A percentile compares a stretch with the other conserved stretches of the same genome.
Evolutionary conservation across 108 stramenopile species (phyloP).

Genomic region (Cylindrotheca closterium): DNA sequence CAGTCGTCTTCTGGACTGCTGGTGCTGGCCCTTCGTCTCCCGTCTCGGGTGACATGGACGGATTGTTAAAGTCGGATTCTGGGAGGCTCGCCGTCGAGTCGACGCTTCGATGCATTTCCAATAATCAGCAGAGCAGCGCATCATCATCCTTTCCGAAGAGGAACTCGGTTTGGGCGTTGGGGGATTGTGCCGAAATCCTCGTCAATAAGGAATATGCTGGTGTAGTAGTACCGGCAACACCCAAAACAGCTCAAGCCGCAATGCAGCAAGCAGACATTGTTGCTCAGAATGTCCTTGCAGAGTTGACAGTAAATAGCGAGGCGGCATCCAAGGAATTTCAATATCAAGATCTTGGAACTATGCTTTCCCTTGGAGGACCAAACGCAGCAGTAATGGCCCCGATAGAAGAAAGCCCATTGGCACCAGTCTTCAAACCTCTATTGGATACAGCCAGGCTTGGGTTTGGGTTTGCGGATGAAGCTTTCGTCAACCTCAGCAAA

Average conservation of each 20-base stretch:
- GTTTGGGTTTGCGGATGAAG: constrained; percentile 16
- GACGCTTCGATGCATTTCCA: constrained; percentile 18
- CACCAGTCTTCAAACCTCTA: constrained; percentile 17
- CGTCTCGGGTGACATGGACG: constrained; percentile 1
- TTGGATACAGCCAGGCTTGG: constrained; percentile 24
- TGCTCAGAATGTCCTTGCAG: constrained; percentile 51
- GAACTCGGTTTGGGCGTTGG: constrained; percentile 25
- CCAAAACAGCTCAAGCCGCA: constrained; percentile 61
- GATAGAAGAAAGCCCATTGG: constrained; percentile 8
- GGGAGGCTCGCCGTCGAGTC: constrained; percentile 24
- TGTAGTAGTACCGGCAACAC: constrained; percentile 6
- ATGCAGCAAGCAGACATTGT: constrained; percentile 68
- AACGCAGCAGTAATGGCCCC: constrained; percentile 61
- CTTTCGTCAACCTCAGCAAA: constrained; percentile 8
- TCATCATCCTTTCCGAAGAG: neutral
- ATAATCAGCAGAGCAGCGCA: neutral
- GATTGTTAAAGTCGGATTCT: constrained; percentile 7
- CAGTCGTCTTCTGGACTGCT: constrained; percentile 35
- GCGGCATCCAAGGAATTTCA: constrained; percentile 30
- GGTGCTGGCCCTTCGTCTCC: constrained; percentile 23
- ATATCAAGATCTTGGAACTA: constrained; percentile 72
- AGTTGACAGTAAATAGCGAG: constrained; percentile 13
- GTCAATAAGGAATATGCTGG: neutral
- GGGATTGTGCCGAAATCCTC: constrained; percentile 26
- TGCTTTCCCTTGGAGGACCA: constrained; percentile 63